Evolutionary conservation across 352 stramenopile genomes (phyloP), one percentile per base, ranked within the genome.

Genomic region (Phytophthora brassicae): DNA sequence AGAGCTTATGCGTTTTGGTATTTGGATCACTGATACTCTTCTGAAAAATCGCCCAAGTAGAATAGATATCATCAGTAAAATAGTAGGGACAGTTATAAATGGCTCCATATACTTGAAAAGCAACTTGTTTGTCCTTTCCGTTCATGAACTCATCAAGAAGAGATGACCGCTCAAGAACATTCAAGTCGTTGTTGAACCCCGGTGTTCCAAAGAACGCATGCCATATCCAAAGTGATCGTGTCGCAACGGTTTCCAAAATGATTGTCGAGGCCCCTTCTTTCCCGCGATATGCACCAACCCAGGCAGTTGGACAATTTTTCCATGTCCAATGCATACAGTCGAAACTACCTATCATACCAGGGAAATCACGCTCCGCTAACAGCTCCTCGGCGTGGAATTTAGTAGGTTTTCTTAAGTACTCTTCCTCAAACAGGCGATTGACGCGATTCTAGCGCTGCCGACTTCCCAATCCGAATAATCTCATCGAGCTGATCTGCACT

Each of bases 31-130:
- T 20, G 20, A 56, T 38, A 0, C 20, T 39, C 5, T 14, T 13
- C 22, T 48, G 35, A 31, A 57, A 47, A 12, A 22, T 38, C 28
- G 9, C 9, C 36, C 36, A 47, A 17, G 3, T 5, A 7, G 35
- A 36, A 9, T 57, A 57, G 14, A 57, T 48, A 11, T 36, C 35
- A 13, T 57, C 49, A 9, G 33, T 38, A 12, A 47, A 13, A 12
- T 38, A 56, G 49, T 56, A 56, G 4, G 35, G 20, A 14, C 26
- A 35, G 6, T 47, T 28, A 12, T 57, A 57, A 39, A n/a, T 39
- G n/a, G 48, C 48, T 2, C 19, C 48, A 46, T 56, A 46, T 4
- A 45, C 48, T 26, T 3, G 22, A 45, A 46, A 56, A 2, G 35
- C 5, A 33, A 38, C 33, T 24, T 47, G 19, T 6, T 12, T 8